phyloP scores from a whole-genome alignment of 306 rosid species.

The Pterocarpus macrocarpus region DNA sequence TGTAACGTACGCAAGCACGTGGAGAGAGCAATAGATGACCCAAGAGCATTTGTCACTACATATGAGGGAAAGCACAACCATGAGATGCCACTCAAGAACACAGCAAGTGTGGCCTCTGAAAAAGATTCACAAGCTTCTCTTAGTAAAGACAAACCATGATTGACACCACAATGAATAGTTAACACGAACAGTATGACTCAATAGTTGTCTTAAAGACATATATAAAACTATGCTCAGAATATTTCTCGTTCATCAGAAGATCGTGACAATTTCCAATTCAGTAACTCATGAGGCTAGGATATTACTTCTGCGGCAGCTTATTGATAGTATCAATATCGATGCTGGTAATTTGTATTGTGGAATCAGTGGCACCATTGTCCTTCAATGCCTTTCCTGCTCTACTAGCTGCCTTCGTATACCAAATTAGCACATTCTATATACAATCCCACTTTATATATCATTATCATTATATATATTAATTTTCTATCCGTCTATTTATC shows the following conservation, averaged over 20 bases:
- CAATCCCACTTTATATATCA: not conserved
- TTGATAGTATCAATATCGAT: not conserved
- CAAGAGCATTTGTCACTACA: conserved; percentile 85
- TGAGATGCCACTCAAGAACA: conserved; percentile 72
- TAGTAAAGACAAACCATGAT: conserved; percentile 56
- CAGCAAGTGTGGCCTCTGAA: conserved; percentile 58
- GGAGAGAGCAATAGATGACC: conserved; percentile 91
- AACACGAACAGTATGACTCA: conserved; percentile 24
- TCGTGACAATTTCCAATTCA: conserved; percentile 6
- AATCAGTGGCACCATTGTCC: conserved; percentile 8
- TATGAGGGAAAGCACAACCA: conserved; percentile 98
- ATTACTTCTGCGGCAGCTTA: not conserved
- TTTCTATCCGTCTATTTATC: not conserved
- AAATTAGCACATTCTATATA: not conserved
- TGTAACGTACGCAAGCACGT: conserved; percentile 91
- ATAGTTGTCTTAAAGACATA: conserved; percentile 6
- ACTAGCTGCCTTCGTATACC: not conserved
- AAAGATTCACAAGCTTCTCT: conserved; percentile 58
- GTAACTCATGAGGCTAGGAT: not conserved
- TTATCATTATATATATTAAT: not conserved
- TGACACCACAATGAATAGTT: conserved; percentile 28
- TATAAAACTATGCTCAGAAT: not conserved
- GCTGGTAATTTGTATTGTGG: conserved; percentile 33
- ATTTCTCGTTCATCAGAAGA: conserved; percentile 34
- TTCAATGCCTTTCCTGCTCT: conserved; percentile 7